Evolutionary conservation across 2,329 filamentous ascomycete species (phyloP).

Genomic region (Stagonosporopsis vannaccii): DNA sequence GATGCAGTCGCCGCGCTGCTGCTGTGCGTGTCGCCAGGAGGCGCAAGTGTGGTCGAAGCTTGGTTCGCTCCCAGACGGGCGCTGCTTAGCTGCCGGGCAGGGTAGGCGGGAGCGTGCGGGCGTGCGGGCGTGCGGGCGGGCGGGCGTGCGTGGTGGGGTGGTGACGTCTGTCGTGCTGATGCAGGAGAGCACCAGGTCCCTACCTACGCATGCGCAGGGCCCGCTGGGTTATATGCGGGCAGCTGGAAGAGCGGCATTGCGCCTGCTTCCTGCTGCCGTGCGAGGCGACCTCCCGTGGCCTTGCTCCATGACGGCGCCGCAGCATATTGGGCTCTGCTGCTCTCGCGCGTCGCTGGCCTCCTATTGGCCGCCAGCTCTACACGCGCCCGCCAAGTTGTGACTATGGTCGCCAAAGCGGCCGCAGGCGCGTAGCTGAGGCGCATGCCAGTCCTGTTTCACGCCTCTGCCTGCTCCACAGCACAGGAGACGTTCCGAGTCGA

Average conservation of each 20-base stretch:
- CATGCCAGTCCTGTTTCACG: slow-evolving; percentile 27
- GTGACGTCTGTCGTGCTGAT: slow-evolving; percentile 17
- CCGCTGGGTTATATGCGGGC: slow-evolving; percentile 18
- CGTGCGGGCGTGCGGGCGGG: slow-evolving; percentile 10
- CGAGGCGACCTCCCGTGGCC: slow-evolving; percentile 33
- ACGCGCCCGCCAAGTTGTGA: slow-evolving; percentile 33
- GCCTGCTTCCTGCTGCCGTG: slow-evolving; percentile 17
- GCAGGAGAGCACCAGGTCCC: slow-evolving; percentile 7
- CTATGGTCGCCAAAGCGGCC: slow-evolving; percentile 28
- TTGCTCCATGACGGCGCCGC: slow-evolving; percentile 21
- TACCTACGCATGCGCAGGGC: slow-evolving; percentile 13
- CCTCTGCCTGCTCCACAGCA: slow-evolving; percentile 2
- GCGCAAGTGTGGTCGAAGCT: slow-evolving; percentile 7
- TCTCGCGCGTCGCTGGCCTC: slow-evolving; percentile 19
- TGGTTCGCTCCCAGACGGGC: slow-evolving; percentile 7
- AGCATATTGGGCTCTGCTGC: slow-evolving; percentile 20
- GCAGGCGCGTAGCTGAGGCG: slow-evolving; percentile 25
- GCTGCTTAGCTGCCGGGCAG: slow-evolving; percentile 12
- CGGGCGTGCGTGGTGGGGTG: slow-evolving; percentile 14
- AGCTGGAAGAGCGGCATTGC: slow-evolving; percentile 16
- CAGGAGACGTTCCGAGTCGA: slow-evolving; percentile 20
- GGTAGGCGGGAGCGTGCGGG: slow-evolving; percentile 11
- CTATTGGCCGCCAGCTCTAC: slow-evolving; percentile 35
- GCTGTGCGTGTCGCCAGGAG: neutral
- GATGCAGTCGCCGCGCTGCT: slow-evolving; percentile 1